Evolutionary conservation across 106 monocot species (phyloP).

Genomic region (Posidonia australis): DNA sequence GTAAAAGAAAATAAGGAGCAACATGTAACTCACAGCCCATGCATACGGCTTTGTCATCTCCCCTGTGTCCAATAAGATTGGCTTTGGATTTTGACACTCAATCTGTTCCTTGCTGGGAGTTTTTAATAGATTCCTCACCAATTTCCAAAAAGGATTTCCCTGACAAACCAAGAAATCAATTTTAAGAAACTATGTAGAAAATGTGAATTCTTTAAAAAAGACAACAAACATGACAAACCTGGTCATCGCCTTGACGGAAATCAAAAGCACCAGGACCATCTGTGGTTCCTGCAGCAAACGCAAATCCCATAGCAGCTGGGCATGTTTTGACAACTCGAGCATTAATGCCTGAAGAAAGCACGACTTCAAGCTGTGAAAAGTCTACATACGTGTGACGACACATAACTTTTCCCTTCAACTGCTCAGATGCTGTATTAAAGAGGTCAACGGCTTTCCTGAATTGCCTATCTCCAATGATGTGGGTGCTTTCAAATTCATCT

Average conservation of each 20-base stretch:
- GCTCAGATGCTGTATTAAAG: constrained; percentile 59
- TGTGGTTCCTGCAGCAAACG: constrained; percentile 92
- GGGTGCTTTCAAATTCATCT: constrained; percentile 89
- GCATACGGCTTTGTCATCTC: constrained; percentile 83
- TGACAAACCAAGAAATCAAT: constrained; percentile 13
- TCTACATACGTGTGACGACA: constrained; percentile 70
- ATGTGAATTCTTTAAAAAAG: not conserved
- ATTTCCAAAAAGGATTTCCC: constrained; percentile 91
- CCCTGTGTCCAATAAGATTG: constrained; percentile 82
- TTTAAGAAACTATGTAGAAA: not conserved
- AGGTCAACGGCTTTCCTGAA: constrained; percentile 66
- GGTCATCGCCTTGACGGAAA: constrained; percentile 78
- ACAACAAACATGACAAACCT: constrained; percentile 21
- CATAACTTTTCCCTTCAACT: constrained; percentile 60
- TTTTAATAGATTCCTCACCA: constrained; percentile 62
- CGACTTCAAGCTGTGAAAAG: constrained; percentile 69
- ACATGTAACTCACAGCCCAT: constrained; percentile 61
- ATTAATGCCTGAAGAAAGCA: constrained; percentile 21
- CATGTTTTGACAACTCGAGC: constrained; percentile 52
- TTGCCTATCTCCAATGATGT: constrained; percentile 76
- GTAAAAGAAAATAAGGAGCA: not conserved
- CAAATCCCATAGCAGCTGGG: constrained; percentile 91
- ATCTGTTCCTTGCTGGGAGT: constrained; percentile 60
- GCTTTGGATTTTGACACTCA: constrained; percentile 74
- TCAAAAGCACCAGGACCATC: constrained; percentile 98